Evolutionary conservation across 768 basidiomycete genomes (phyloP), one percentile per base, ranked within the genome.

Genomic region (Chalciporus chontae): DNA sequence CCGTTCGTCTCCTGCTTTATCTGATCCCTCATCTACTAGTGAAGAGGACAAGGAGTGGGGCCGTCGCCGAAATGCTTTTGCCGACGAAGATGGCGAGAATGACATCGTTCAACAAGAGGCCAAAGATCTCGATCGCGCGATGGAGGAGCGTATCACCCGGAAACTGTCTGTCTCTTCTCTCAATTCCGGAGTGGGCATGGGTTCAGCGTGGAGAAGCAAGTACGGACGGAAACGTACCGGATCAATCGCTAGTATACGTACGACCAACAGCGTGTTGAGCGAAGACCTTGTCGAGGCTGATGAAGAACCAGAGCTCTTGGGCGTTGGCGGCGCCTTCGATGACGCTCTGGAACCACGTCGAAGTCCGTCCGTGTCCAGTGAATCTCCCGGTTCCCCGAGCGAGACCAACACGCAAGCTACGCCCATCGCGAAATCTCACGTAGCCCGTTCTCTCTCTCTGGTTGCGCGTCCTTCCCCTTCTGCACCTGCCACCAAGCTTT

Each of bases 21-120:
- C 81, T 39, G 84, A 83, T 53, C 69, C 81, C 34, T 80, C 78
- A 21, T 68, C 72, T 23, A 59, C 71, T 36, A 78, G 76, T 26
- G 81, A 84, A 21, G 85, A 87, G 31, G 85, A 87, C 60, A 89
- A 84, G 61, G 90, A 90, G 62, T 91, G 90, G 90, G 78, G 81
- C 47, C 84, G 87, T 39, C 77, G 77, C 45, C 78, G 90, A 46
- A 69, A 73, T 43, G 72, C 76, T 27, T 79, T 79, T 39, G 70
- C 60, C 15, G 70, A 71, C 13, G 74, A 75, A 26, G 70, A 72
- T n/a, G 34, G 19, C 13, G 82, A 87, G 56, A 80, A 73, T 59
- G 69, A 70, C 17, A 66, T 80, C 38, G 71, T 87, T 43, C 79
- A 85, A 74, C 83, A 80, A 48, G 90, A 92, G 71, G 90, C 90